A percentile compares a stretch with the other conserved stretches of the same genome.
Conservation (phyloP, 1,284 basidiomycete species). For the Neonothopanus nambi region DNA sequence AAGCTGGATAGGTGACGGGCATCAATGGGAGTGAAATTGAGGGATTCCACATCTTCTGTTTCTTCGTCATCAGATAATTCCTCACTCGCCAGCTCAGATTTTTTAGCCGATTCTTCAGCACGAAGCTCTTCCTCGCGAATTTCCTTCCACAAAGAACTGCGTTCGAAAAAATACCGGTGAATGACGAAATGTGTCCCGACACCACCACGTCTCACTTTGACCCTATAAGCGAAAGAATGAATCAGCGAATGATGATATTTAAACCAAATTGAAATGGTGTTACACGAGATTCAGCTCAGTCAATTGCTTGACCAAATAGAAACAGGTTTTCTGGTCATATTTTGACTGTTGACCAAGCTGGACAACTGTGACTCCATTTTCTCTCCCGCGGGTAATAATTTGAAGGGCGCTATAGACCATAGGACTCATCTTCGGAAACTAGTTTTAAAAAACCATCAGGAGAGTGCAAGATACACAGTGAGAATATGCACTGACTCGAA, state of each 20-base stretch:
- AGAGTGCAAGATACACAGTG: not conserved
- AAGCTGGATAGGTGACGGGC: slow-evolving; percentile 73
- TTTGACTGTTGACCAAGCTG: slow-evolving; percentile 77
- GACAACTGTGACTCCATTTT: slow-evolving; percentile 75
- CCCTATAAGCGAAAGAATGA: slow-evolving; percentile 37
- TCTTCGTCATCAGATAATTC: slow-evolving; percentile 39
- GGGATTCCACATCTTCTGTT: slow-evolving; percentile 25
- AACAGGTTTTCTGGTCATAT: slow-evolving; percentile 89
- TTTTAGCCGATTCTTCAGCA: slow-evolving; percentile 31
- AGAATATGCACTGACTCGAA: slow-evolving; percentile 50
- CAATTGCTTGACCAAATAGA: slow-evolving; percentile 79
- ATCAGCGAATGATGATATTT: not conserved
- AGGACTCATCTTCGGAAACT: slow-evolving; percentile 79
- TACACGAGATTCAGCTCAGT: slow-evolving; percentile 75
- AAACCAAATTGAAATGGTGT: slow-evolving; percentile 26
- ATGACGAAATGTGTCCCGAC: slow-evolving; percentile 74
- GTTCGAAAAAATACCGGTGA: slow-evolving; percentile 77
- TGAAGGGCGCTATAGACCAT: slow-evolving; percentile 89
- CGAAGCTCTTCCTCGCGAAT: slow-evolving; percentile 66
- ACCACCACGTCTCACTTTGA: slow-evolving; percentile 76
- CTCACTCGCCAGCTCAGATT: slow-evolving; percentile 29
- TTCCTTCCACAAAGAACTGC: slow-evolving; percentile 67
- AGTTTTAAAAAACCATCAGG: slow-evolving; percentile 12
- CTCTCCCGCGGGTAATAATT: slow-evolving; percentile 77
- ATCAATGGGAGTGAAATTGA: slow-evolving; percentile 72